Conservation (phyloP, 768 basidiomycete genomes). For the Tricholoma hemisulphureum region DNA sequence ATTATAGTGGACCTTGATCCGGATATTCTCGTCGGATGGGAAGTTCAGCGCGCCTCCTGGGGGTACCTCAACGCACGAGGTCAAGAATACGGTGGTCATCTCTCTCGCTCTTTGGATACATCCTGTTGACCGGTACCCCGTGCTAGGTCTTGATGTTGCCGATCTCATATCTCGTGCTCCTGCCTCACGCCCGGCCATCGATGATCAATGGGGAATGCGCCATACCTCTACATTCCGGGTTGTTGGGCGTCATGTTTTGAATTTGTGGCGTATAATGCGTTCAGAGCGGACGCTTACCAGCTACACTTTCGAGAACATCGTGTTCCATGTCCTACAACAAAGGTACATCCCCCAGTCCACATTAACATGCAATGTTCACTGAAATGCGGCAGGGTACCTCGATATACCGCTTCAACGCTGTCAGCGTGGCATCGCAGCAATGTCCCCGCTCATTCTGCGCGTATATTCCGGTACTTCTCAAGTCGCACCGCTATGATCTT, state of each 20-base stretch:
- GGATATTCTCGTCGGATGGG: slow-evolving; percentile 91
- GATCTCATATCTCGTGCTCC: slow-evolving; percentile 79
- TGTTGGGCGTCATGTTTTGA: slow-evolving; percentile 86
- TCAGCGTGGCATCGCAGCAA: slow-evolving; percentile 67
- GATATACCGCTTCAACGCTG: slow-evolving; percentile 60
- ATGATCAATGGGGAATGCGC: slow-evolving; percentile 67
- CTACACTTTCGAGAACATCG: slow-evolving; percentile 90
- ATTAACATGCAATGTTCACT: not conserved
- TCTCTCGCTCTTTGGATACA: slow-evolving; percentile 9
- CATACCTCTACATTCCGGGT: slow-evolving; percentile 83
- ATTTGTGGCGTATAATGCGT: slow-evolving; percentile 90
- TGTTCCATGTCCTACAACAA: slow-evolving; percentile 71
- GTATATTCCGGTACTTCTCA: slow-evolving; percentile 61
- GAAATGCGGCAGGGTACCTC: slow-evolving; percentile 59
- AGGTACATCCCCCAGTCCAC: slow-evolving; percentile 49
- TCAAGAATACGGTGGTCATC: slow-evolving; percentile 47
- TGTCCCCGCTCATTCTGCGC: slow-evolving; percentile 51
- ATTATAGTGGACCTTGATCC: slow-evolving; percentile 78
- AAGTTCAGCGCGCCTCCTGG: slow-evolving; percentile 86
- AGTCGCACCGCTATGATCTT: slow-evolving; percentile 67
- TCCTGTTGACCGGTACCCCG: not conserved
- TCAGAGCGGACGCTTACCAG: slow-evolving; percentile 73
- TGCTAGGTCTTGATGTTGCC: slow-evolving; percentile 68
- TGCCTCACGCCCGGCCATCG: slow-evolving; percentile 34
- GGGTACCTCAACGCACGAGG: slow-evolving; percentile 81